Percentiles rank a stretch among this genome's conserved stretches.
Conservation (phyloP, 805 yeast genomes). For the Helenozyma rhizophorensis region DNA sequence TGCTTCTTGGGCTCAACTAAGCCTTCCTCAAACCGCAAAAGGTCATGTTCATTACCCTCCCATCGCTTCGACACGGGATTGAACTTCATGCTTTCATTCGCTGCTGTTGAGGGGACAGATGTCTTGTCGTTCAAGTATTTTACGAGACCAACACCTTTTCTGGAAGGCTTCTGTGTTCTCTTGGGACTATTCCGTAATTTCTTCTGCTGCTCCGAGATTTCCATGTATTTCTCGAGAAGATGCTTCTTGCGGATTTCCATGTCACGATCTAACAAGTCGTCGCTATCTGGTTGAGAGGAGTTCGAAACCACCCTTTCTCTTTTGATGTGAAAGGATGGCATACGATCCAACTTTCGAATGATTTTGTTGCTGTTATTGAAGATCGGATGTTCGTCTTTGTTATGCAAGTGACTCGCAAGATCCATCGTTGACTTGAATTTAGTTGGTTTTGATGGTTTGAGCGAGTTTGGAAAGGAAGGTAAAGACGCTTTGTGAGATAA, state of each 20-base stretch:
- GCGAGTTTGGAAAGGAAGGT: constrained; percentile 17
- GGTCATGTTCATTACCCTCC: constrained; percentile 65
- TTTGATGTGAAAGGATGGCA: constrained; percentile 34
- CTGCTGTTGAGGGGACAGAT: constrained; percentile 12
- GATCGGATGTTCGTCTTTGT: constrained; percentile 18
- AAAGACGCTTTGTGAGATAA: constrained; percentile 17
- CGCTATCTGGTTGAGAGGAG: constrained; percentile 1
- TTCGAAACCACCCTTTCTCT: not conserved
- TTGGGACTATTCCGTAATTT: constrained; percentile 13
- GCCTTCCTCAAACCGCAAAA: constrained; percentile 44
- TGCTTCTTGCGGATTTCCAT: constrained; percentile 23
- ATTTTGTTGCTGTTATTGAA: constrained; percentile 33
- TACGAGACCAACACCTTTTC: constrained; percentile 24
- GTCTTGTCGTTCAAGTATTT: constrained; percentile 23
- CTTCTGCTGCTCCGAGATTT: constrained; percentile 19
- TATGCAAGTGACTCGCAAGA: constrained; percentile 14
- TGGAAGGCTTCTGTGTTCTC: constrained; percentile 4
- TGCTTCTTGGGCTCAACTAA: constrained; percentile 16
- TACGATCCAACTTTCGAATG: constrained; percentile 34
- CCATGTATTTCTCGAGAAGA: constrained; percentile 30
- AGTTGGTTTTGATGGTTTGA: constrained; percentile 13
- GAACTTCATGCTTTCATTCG: constrained; percentile 43
- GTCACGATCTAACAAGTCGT: constrained; percentile 10
- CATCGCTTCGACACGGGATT: constrained; percentile 50
- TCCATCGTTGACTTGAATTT: constrained; percentile 34